Evolutionary conservation across 306 rosid genomes (phyloP), one percentile per base, ranked within the genome.

Genomic region (Betula pendula): DNA sequence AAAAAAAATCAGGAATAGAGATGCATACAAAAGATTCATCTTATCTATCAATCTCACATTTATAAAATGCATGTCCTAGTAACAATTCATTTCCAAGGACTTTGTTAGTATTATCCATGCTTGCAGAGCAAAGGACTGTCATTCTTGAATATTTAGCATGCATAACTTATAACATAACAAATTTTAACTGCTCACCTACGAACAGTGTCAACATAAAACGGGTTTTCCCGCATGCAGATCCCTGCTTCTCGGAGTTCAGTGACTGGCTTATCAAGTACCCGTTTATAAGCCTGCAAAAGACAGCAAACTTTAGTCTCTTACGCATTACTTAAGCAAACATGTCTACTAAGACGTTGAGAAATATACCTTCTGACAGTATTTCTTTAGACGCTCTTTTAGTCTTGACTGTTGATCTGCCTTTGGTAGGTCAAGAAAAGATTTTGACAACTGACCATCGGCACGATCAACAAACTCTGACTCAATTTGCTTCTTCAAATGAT

Each of bases 181-280:
- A 68, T 75, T 81, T 73, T 75, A 80, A 75, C 75, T 31, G 17
- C 87, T 77, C 89, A 92, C 98, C 98, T 95, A 75, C 98, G 96
- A 77, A 95, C 97, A 80, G 98, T 92, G 83, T 95, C 97, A 85
- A 92, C 92, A 86, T 95, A 95, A 83, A 95, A 95, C 80, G 98
- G 89, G 87, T 95, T 95, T 84, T 95, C 98, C 73, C 96, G 94
- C 98, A 95, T 95, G 91, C 98, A 95, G 76, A 95, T 89, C 76
- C 96, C 97, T 66, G 97, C 97, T 87, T 92, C 98, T 58, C 97
- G 97, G 65, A 92, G 82, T 84, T 95, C 97, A 68, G 89, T 87
- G 77, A 92, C 89, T 53, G 98, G 96, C 82, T 95, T 95, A 83
- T 92, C 92, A 72, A 90, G 92, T 70, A 92, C 98, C 20, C 98